These are phyloP conservation scores for Sporothrix protearum DNA, from an alignment of 2,329 filamentous ascomycete species.

Conservation along the genomic window DNA sequence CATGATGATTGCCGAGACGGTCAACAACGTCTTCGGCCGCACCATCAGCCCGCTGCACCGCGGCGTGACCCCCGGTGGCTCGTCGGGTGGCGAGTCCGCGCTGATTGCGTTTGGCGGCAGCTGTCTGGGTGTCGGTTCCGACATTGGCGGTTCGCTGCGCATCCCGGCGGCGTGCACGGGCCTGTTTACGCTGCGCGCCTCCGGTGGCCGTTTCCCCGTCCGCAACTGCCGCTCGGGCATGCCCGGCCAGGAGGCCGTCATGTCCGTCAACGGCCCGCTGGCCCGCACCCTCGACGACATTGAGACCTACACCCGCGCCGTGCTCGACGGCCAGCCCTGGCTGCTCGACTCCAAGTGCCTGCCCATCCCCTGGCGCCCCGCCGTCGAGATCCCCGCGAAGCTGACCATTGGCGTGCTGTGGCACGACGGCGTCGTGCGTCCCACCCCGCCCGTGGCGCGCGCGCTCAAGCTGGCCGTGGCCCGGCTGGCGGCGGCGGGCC, in stretches of 20 bases:
- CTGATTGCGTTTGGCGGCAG: constrained; percentile 58
- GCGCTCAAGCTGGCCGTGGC: constrained; percentile 48
- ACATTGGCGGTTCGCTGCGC: constrained; percentile 58
- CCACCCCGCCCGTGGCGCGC: constrained; percentile 62
- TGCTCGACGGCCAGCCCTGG: constrained; percentile 55
- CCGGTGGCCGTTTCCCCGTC: constrained; percentile 58
- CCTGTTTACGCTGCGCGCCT: constrained; percentile 55
- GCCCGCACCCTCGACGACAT: constrained; percentile 54
- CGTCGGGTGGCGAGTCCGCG: constrained; percentile 64
- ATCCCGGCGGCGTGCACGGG: constrained; percentile 55
- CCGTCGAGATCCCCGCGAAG: constrained; percentile 3
- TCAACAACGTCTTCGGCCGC: constrained; percentile 63
- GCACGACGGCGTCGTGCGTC: constrained; percentile 61
- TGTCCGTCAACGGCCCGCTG: constrained; percentile 62
- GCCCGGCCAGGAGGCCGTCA: constrained; percentile 62
- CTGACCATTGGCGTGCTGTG: constrained; percentile 60
- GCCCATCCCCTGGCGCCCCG: constrained; percentile 53
- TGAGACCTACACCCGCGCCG: constrained; percentile 49
- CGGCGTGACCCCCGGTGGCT: constrained; percentile 59
- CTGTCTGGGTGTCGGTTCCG: constrained; percentile 59
- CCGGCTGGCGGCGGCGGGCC: constrained; percentile 44
- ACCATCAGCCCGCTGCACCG: constrained; percentile 61
- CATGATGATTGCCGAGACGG: constrained; percentile 66
- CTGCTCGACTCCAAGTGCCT: constrained; percentile 54
- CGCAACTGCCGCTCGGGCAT: constrained; percentile 53